phyloP scores from a whole-genome alignment of 1,139 yeast species.

The Pichia cactophila region DNA sequence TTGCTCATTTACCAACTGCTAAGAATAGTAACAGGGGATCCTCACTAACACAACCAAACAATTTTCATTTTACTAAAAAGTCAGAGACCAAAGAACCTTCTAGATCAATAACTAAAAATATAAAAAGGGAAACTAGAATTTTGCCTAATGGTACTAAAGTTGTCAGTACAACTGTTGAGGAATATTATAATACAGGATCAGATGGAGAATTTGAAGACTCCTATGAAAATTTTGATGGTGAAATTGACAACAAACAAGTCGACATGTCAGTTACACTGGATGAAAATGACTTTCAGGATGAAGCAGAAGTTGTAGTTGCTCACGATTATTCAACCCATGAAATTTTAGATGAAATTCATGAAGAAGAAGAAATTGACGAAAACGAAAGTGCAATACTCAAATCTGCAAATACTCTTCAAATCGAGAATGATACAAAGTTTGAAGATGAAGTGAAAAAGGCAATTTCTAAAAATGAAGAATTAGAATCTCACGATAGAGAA shows the following conservation, averaged over 20 bases:
- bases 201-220: slow-evolving; percentile 12
- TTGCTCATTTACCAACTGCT: slow-evolving; percentile 1
- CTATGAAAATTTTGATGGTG: slow-evolving; percentile 11
- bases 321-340: background rate
- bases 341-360: slow-evolving; percentile 14
- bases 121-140: slow-evolving; percentile 9
- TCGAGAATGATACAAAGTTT: slow-evolving; percentile 25
- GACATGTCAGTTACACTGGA: slow-evolving; percentile 11
- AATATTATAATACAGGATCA: slow-evolving; percentile 5
- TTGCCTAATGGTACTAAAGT: slow-evolving; percentile 16
- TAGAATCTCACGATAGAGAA: slow-evolving; percentile 20
- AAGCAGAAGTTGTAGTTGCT: background rate
- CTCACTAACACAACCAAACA: background rate
- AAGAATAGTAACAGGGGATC: background rate
- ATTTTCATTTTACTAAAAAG: background rate
- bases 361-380: slow-evolving; percentile 1
- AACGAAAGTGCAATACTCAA: too few species aligned
- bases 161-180: slow-evolving; percentile 13
- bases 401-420: slow-evolving; percentile 10
- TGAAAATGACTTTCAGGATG: slow-evolving; percentile 12
- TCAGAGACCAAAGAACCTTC: background rate
- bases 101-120: slow-evolving; percentile 8
- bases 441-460: slow-evolving; percentile 21
- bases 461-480: slow-evolving; percentile 19
- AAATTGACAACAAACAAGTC: slow-evolving; percentile 7